A percentile compares a stretch with the other conserved stretches of the same genome.
Evolutionary conservation across 2,329 filamentous ascomycete genomes (phyloP).

Genomic region (Trichothecium roseum): DNA sequence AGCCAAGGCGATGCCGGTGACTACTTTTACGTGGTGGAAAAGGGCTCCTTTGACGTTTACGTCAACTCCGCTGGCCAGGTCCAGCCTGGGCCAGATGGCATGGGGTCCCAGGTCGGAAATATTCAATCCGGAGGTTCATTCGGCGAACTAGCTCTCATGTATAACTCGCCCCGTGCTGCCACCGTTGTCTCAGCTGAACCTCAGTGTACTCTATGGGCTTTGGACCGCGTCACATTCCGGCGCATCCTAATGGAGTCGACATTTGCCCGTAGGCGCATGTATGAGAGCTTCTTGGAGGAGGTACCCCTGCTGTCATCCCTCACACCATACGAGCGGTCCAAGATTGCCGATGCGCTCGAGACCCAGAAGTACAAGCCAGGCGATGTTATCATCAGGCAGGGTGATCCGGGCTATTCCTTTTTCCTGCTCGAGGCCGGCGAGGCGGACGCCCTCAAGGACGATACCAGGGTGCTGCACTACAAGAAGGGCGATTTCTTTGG

Average conservation of each 20-base stretch:
- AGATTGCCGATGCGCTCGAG: conserved; percentile 94
- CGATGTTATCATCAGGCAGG: conserved; percentile 79
- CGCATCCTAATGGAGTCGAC: conserved; percentile 97
- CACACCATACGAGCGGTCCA: conserved; percentile 87
- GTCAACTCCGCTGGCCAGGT: conserved; percentile 71
- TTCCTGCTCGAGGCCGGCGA: conserved; percentile 83
- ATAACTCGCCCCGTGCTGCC: conserved; percentile 91
- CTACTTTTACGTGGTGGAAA: conserved; percentile 96
- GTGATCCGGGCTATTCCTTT: conserved; percentile 84
- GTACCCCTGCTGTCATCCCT: conserved; percentile 76
- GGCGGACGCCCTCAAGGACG: conserved; percentile 78
- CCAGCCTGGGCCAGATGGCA: conserved; percentile 69
- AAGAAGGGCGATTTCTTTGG: conserved; percentile 94
- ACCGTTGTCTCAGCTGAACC: conserved; percentile 79
- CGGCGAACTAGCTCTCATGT: conserved; percentile 95
- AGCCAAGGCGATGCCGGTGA: conserved; percentile 92
- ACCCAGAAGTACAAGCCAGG: conserved; percentile 75
- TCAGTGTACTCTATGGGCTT: conserved; percentile 76
- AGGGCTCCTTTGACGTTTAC: conserved; percentile 81
- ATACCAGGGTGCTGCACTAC: conserved; percentile 68
- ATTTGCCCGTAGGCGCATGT: conserved; percentile 91
- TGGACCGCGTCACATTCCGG: conserved; percentile 93
- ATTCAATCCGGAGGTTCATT: conserved; percentile 89
- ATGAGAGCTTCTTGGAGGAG: conserved; percentile 92
- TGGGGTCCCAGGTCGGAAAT: conserved; percentile 71